These are phyloP conservation scores for Zychaea mexicana DNA, from an alignment of 371 early-diverging fungal species.

Conservation along the genomic window DNA sequence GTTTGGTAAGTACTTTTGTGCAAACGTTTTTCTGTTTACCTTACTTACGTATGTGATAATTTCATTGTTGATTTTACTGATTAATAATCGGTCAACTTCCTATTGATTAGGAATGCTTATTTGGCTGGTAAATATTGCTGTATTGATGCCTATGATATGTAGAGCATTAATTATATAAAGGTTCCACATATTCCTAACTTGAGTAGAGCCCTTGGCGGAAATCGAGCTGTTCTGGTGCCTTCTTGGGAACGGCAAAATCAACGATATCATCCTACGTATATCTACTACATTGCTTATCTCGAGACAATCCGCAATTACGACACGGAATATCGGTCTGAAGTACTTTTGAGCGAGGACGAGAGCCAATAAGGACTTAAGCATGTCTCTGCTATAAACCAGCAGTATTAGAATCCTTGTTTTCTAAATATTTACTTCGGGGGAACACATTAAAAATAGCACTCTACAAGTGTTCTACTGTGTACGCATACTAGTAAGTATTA, in stretches of 20 bases:
- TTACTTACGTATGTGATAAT: no score
- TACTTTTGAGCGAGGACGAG: neutral
- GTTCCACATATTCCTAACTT: no score
- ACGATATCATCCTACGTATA: conserved; percentile 7
- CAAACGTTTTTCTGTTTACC: neutral
- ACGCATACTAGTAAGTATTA: no score
- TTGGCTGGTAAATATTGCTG: conserved; percentile 10
- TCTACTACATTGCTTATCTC: conserved; percentile 10
- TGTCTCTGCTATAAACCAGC: no score
- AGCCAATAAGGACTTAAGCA: no score
- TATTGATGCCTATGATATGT: neutral
- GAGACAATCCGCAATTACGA: neutral
- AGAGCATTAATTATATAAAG: neutral
- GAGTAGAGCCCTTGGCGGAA: conserved; percentile 7
- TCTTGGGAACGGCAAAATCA: conserved; percentile 13
- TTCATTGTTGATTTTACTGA: no score
- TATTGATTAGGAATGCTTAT: conserved; percentile 8
- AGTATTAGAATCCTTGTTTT: no score
- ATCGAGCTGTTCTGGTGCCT: conserved; percentile 14
- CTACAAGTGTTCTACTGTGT: no score
- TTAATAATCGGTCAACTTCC: no score
- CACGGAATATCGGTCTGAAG: neutral
- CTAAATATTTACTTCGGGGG: no score
- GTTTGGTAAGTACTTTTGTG: conserved; percentile 11
- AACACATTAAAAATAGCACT: no score